These are phyloP conservation scores for Liquidambar formosana DNA, from an alignment of 164 flowering plant genomes.

Conservation along the genomic window DNA sequence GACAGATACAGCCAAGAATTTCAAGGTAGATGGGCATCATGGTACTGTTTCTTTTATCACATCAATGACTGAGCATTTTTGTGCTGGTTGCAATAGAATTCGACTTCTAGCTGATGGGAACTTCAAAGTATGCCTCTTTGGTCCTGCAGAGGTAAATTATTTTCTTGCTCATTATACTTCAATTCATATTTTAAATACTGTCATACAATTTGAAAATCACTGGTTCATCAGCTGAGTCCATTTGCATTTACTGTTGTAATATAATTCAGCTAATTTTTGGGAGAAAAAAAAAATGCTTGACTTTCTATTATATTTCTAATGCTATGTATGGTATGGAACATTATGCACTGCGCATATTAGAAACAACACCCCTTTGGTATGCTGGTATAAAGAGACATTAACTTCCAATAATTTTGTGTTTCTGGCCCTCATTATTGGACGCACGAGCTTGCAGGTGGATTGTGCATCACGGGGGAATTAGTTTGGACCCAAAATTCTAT, in stretches of 20 bases:
- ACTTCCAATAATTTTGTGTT: not conserved
- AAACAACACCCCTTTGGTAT: not conserved
- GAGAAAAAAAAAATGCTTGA: not conserved
- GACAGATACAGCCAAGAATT: slow-evolving; percentile 91
- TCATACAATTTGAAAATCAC: not conserved
- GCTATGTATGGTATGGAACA: not conserved
- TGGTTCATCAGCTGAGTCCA: not conserved
- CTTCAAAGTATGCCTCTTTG: slow-evolving; percentile 97
- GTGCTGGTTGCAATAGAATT: slow-evolving; percentile 96
- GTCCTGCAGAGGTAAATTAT: slow-evolving; percentile 85
- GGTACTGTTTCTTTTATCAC: slow-evolving; percentile 95
- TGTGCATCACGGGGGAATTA: no score
- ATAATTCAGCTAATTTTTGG: not conserved
- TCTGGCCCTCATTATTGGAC: no score
- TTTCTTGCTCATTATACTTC: slow-evolving; percentile 3
- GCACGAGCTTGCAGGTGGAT: no score
- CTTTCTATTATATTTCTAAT: not conserved
- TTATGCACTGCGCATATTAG: not conserved
- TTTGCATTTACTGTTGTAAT: not conserved
- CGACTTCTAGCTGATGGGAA: slow-evolving; percentile 95
- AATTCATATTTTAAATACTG: not conserved
- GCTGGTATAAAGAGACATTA: not conserved
- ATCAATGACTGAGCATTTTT: slow-evolving; percentile 98
- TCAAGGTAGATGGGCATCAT: slow-evolving; percentile 64
- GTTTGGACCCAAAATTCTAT: no score